Conservation (phyloP, 345 rosid genomes). For the Murraya koenigii region DNA sequence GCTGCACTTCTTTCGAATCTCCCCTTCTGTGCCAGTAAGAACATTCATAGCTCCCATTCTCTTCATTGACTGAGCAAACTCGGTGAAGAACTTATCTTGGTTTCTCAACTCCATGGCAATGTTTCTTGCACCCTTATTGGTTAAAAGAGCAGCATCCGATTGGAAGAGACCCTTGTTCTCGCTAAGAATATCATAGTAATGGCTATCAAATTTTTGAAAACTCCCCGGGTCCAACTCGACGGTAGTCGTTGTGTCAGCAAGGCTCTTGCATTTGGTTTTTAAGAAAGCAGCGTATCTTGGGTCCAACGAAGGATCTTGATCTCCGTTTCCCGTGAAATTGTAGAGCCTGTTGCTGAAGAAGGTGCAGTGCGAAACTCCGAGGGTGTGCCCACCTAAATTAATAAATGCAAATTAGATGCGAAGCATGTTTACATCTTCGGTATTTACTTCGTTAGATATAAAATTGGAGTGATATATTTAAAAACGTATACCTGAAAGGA, state of each 20-base stretch:
- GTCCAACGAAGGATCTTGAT: conserved; percentile 55
- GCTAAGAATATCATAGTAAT: conserved; percentile 40
- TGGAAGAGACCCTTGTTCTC: conserved; percentile 53
- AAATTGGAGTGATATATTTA: not conserved
- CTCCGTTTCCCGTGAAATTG: conserved; percentile 68
- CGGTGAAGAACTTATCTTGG: conserved; percentile 32
- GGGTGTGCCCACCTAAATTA: conserved; percentile 55
- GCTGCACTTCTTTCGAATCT: conserved; percentile 56
- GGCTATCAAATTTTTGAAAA: conserved; percentile 35
- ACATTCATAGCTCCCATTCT: conserved; percentile 51
- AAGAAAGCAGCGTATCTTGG: conserved; percentile 33
- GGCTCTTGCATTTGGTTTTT: conserved; percentile 41
- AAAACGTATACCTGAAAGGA: conserved; percentile 49
- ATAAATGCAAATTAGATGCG: not conserved
- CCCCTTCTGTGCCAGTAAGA: conserved; percentile 39
- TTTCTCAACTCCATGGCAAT: conserved; percentile 11
- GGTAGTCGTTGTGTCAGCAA: conserved; percentile 24
- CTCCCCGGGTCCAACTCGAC: conserved; percentile 63
- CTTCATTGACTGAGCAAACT: conserved; percentile 58
- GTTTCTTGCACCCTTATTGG: conserved; percentile 25
- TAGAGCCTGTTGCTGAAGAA: conserved; percentile 53
- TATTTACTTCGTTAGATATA: not conserved
- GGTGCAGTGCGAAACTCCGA: conserved; percentile 57
- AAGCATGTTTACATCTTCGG: not conserved
- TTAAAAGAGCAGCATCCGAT: conserved; percentile 60